These are phyloP conservation scores for Tremella yokohamensis DNA, from an alignment of 768 basidiomycete species.

Conservation along the genomic window DNA sequence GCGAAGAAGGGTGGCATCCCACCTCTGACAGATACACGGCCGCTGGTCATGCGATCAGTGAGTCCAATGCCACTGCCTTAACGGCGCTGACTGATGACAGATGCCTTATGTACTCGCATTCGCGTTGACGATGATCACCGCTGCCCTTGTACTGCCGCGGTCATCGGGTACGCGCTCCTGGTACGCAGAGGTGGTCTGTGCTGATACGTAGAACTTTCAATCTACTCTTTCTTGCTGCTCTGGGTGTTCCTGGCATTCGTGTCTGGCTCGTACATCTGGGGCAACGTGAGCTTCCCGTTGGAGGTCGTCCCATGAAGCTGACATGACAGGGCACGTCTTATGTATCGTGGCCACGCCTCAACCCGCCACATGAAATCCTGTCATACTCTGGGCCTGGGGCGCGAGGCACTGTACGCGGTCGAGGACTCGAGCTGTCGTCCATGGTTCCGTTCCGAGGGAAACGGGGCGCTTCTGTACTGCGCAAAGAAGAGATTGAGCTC, in stretches of 20 bases:
- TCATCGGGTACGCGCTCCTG: constrained; percentile 65
- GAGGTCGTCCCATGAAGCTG: not conserved
- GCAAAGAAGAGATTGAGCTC: constrained; percentile 70
- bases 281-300: constrained; percentile 41
- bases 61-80: constrained; percentile 43
- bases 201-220: constrained; percentile 67
- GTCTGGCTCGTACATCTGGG: constrained; percentile 66
- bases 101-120: constrained; percentile 78
- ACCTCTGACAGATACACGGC: constrained; percentile 71
- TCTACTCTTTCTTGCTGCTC: constrained; percentile 76
- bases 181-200: not conserved
- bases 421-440: constrained; percentile 58
- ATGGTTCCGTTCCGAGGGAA: constrained; percentile 32
- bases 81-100: constrained; percentile 53
- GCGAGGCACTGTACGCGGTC: constrained; percentile 68
- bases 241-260: constrained; percentile 64
- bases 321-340: constrained; percentile 76
- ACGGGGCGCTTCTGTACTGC: constrained; percentile 49
- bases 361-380: constrained; percentile 72
- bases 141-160: constrained; percentile 79
- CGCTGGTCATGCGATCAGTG: constrained; percentile 79
- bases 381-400: constrained; percentile 86
- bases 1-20: constrained; percentile 72
- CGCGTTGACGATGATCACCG: constrained; percentile 80
- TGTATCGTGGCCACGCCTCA: constrained; percentile 87